Evolutionary conservation across 169 alveolate genomes (phyloP), one percentile per base, ranked within the genome.

Genomic region (Eimeria necatrix): DNA sequence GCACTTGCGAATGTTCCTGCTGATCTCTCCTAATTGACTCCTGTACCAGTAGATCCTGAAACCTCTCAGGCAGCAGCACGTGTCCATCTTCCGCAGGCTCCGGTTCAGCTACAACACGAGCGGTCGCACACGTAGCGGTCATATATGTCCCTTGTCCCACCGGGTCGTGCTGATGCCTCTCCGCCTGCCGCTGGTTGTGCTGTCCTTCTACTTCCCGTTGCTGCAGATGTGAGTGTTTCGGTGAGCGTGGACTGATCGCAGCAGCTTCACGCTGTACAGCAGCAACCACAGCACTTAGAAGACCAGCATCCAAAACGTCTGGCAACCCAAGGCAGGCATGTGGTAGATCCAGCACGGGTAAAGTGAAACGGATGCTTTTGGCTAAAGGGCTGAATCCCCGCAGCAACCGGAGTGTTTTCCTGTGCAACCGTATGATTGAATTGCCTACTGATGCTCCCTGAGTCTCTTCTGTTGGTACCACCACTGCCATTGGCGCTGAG

Each of bases 11-110:
- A 18, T 60, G 51, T 70, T 81, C 53, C 68, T 81, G 56, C 90
- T 51, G 74, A 56, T 56, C 68, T 46, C n/a, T 8, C 52, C 49
- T 53, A 10, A 48, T 18, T 20, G 61, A 61, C 41, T 16, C 74
- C 71, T 24, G 51, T 24, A 81, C 53, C 74, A 81, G 52, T 71
- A 81, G 24, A 51, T n/a, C 59, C 52, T 81, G 73, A 8, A 81
- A n/a, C 41, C 26, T 52, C 73, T 22, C 74, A n/a, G 90, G 71
- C 51, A 81, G 73, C 73, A 81, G 90, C 73, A 81, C 90, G 18
- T 26, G 73, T 48, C 16, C 22, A 51, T 14, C 70, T 12, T 53
- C 68, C 12, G 68, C 68, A 18, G 68, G 2, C 68, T 56, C 68
- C 20, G 68, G 22, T 56, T 10, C 68, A 12, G 68, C 68, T 10